Percentiles rank a stretch among this genome's conserved stretches.
phyloP scores from a whole-genome alignment of 2,329 filamentous ascomycete species.

The Sclerotiophoma versabilis region DNA sequence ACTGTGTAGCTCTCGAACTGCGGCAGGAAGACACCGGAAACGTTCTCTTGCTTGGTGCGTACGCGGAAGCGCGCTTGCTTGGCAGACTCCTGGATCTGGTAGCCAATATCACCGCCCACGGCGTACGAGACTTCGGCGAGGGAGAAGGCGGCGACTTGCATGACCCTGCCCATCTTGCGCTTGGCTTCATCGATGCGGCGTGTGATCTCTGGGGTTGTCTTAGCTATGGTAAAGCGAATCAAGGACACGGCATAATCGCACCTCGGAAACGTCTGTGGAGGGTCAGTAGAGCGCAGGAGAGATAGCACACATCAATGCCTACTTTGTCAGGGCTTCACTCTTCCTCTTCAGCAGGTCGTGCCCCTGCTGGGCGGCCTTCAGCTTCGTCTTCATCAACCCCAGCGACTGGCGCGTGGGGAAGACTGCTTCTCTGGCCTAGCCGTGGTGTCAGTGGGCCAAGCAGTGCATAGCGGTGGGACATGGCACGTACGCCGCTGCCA shows the following conservation, averaged over 20 bases:
- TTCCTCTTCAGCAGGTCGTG: conserved; percentile 97
- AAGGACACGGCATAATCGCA: conserved; percentile 52
- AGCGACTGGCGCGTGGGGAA: conserved; percentile 98
- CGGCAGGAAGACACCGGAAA: conserved; percentile 93
- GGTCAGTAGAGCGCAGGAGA: conserved; percentile 5
- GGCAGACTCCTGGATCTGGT: conserved; percentile 96
- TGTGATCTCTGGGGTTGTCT: conserved; percentile 73
- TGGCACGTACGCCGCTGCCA: conserved; percentile 58
- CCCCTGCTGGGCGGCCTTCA: conserved; percentile 80
- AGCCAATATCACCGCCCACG: conserved; percentile 90
- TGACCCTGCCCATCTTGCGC: conserved; percentile 98
- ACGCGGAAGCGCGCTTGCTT: conserved; percentile 92
- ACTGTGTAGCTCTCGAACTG: conserved; percentile 90
- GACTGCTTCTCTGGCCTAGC: conserved; percentile 89
- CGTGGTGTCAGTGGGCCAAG: conserved; percentile 32
- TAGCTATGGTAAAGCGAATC: conserved; percentile 1
- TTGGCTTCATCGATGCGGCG: conserved; percentile 98
- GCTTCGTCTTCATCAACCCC: conserved; percentile 96
- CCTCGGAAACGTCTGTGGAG: conserved; percentile 80
- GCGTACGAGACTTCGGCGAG: conserved; percentile 97
- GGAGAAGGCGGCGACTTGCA: conserved; percentile 98
- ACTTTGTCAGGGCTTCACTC: conserved; percentile 98
- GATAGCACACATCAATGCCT: conserved; percentile 42
- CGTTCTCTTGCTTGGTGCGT: conserved; percentile 96
- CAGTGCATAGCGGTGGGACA: neutral